These are phyloP conservation scores for Phytophthora foliorum DNA, from an alignment of 352 stramenopile species.

Conservation along the genomic window DNA sequence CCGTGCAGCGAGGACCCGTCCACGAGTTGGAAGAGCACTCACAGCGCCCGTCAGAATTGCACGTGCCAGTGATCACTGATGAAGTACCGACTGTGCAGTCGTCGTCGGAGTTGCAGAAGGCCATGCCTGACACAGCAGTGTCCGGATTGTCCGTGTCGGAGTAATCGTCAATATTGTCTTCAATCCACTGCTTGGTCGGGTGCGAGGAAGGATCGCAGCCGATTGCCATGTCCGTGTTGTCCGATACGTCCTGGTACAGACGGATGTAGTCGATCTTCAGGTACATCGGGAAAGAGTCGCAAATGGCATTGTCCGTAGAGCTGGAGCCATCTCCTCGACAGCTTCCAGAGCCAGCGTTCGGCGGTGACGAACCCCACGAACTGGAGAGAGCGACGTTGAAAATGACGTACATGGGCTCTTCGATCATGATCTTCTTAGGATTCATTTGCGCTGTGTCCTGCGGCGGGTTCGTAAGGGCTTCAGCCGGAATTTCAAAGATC, in stretches of 20 bases:
- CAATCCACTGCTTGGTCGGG: slow-evolving; percentile 75
- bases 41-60: slow-evolving; percentile 31
- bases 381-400: slow-evolving; percentile 94
- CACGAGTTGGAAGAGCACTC: slow-evolving; percentile 31
- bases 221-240: slow-evolving; percentile 48
- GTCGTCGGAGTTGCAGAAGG: slow-evolving; percentile 55
- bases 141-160: slow-evolving; percentile 63
- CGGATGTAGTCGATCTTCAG: slow-evolving; percentile 85
- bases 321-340: slow-evolving; percentile 54
- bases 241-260: slow-evolving; percentile 58
- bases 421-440: slow-evolving; percentile 92
- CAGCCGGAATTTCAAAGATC: slow-evolving; percentile 89
- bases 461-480: slow-evolving; percentile 57
- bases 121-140: slow-evolving; percentile 60
- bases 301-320: slow-evolving; percentile 50
- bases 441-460: slow-evolving; percentile 63
- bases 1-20: slow-evolving; percentile 51
- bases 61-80: slow-evolving; percentile 28
- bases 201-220: slow-evolving; percentile 63
- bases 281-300: slow-evolving; percentile 70
- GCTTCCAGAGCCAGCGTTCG: slow-evolving; percentile 56
- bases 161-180: slow-evolving; percentile 77
- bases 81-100: slow-evolving; percentile 38
- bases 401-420: slow-evolving; percentile 95
- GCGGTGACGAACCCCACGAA: slow-evolving; percentile 77